Base-by-base conservation (phyloP, 2,329 filamentous ascomycete genomes). In the Exophiala xenobiotica region DNA sequence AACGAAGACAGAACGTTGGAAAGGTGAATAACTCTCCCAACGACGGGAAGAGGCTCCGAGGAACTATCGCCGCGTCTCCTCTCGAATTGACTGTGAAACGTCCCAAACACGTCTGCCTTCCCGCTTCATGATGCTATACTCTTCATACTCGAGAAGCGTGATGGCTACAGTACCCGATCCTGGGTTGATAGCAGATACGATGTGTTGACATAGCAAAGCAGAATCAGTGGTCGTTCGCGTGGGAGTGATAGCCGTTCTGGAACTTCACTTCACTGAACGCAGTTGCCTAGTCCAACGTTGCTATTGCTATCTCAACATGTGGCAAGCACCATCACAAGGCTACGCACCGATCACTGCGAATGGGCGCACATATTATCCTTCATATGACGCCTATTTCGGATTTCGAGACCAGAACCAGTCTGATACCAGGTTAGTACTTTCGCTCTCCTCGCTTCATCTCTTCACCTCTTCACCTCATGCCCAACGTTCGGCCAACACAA, bases 361-460 rank as follows among this genome's bases (percentile, higher is more conserved):
- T 37, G 40, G 33, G 12, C 44, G 46, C 16, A 51, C 41, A 12
- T 57, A 52, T 16, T 52, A 51, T 42, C 47, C 55, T 38, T 57
- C 55, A 29, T 57, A 57, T 27, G 55, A 57, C 20, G 55, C 55
- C 6, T 57, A 54, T 24, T 49, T 46, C 39, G 55, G 51, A n/a
- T 54, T 50, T 29, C 35, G 19, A 8, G 42, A 52, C 27, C 43
- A 47, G 3, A 18, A 31, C 27, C 29, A 40, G 8, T 26, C 37
- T 45, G 24, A 23, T 29, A 20, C 53, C 24, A 54, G 49, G 57
- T 61, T 31, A 61, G 59, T 59, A 14, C 2, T 1, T 18, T 18
- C 20, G n/a, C 43, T 43, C 14, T 42, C 24, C 14, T n/a, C n/a
- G n/a, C n/a, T 23, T 38, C 18, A 5, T 4, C 39, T 26, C 40